Conservation (phyloP, 2,329 filamentous ascomycete species). For the Fusarium oxysporum region DNA sequence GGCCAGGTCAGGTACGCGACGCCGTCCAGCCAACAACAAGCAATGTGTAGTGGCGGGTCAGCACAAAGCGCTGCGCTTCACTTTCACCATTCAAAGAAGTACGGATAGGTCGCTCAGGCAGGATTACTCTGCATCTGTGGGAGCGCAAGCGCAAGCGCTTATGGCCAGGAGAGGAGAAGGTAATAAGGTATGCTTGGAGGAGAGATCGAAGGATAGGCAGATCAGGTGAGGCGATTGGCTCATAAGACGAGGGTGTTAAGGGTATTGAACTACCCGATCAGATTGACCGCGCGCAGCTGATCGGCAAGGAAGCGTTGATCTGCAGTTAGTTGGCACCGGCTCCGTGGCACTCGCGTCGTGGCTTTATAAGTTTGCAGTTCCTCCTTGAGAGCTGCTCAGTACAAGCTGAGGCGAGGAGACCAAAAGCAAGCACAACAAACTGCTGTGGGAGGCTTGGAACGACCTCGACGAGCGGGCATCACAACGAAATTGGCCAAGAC, state of each 20-base stretch:
- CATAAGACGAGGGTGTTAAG: conserved; percentile 14
- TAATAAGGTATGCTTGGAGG: conserved; percentile 3
- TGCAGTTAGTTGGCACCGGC: neutral
- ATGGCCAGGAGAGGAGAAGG: conserved; percentile 3
- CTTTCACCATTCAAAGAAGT: neutral
- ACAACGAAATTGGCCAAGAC: conserved; percentile 6
- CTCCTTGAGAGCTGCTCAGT: neutral
- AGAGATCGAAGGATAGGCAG: conserved; percentile 18
- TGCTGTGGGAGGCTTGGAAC: neutral
- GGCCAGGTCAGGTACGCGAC: neutral
- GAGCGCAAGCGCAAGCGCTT: neutral
- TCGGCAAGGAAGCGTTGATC: conserved; percentile 1
- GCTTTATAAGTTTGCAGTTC: conserved; percentile 1
- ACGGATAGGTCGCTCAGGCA: neutral
- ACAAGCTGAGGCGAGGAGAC: neutral
- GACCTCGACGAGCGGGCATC: conserved; percentile 13
- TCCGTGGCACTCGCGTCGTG: neutral
- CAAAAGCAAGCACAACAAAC: neutral
- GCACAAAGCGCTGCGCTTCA: neutral
- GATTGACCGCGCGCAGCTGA: conserved; percentile 1
- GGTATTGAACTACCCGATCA: conserved; percentile 1
- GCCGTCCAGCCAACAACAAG: conserved; percentile 22
- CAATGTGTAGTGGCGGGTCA: conserved; percentile 20
- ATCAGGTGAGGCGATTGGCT: conserved; percentile 36
- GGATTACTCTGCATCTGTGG: neutral